A percentile compares a stretch with the other conserved stretches of the same genome.
phyloP scores from a whole-genome alignment of 495 filamentous ascomycete species.

The Elasticomyces elasticus region DNA sequence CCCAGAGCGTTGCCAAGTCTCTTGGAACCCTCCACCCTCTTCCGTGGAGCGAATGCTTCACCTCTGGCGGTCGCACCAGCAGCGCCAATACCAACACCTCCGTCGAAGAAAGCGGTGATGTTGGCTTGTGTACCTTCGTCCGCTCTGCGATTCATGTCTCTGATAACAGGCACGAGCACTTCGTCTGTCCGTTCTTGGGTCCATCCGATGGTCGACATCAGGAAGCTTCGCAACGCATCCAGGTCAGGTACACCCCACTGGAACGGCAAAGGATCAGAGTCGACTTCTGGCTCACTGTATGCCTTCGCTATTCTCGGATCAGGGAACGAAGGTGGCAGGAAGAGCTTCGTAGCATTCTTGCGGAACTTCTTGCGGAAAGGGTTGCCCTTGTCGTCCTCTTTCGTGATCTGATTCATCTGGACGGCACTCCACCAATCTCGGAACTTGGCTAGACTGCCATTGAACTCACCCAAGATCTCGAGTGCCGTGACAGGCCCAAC shows the following conservation, averaged over 20 bases:
- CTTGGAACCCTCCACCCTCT: slow-evolving; percentile 49
- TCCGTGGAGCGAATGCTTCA: slow-evolving; percentile 70
- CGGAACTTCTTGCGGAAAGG: slow-evolving; percentile 74
- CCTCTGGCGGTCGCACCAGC: slow-evolving; percentile 23
- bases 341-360: slow-evolving; percentile 65
- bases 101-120: slow-evolving; percentile 80
- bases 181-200: slow-evolving; percentile 82
- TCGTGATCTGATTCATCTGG: slow-evolving; percentile 47
- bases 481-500: slow-evolving; percentile 89
- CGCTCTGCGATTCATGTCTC: slow-evolving; percentile 81
- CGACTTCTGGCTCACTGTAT: slow-evolving; percentile 78
- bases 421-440: slow-evolving; percentile 77
- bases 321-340: slow-evolving; percentile 71
- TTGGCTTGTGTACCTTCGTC: slow-evolving; percentile 89
- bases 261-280: slow-evolving; percentile 64
- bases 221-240: slow-evolving; percentile 68
- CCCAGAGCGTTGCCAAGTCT: slow-evolving; percentile 75
- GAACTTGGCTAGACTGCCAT: slow-evolving; percentile 51
- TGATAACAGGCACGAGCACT: slow-evolving; percentile 84
- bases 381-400: slow-evolving; percentile 42
- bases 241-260: slow-evolving; percentile 94
- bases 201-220: slow-evolving; percentile 95
- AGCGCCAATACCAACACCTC: slow-evolving; percentile 45
- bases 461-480: slow-evolving; percentile 87
- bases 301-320: slow-evolving; percentile 63